Conservation (phyloP, 371 early-diverging fungal species). For the Circinella umbellata region DNA sequence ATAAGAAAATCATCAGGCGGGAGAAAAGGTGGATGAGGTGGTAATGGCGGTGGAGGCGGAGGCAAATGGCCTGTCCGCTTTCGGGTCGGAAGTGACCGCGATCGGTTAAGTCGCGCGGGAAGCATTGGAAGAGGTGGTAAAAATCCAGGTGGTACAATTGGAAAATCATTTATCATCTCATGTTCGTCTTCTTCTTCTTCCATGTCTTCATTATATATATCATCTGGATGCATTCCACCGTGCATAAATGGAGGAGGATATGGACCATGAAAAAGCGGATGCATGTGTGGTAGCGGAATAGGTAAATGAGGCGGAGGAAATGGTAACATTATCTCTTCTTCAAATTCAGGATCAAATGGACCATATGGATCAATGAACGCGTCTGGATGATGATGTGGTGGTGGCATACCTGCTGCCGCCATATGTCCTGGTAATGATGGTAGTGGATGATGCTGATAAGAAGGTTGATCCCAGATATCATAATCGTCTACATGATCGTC, state of each 20-base stretch:
- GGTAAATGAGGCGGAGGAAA: slow-evolving; percentile 9
- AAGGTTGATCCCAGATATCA: not conserved
- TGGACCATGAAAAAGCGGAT: too few relatives aligned
- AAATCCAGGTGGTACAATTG: slow-evolving; percentile 9
- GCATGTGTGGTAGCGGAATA: not conserved
- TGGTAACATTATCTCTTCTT: slow-evolving; percentile 1
- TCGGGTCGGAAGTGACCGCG: slow-evolving; percentile 12
- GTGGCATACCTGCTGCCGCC: not conserved
- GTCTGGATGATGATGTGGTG: slow-evolving; percentile 5
- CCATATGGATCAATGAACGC: slow-evolving; percentile 5
- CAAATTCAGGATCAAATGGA: not conserved
- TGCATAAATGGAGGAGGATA: not conserved
- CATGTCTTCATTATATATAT: not conserved
- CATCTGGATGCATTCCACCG: not conserved
- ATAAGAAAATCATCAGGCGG: too few relatives aligned
- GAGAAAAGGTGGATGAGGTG: not conserved
- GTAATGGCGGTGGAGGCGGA: not conserved
- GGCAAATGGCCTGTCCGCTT: not conserved
- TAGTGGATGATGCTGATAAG: not conserved
- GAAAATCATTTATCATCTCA: not conserved
- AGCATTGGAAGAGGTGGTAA: slow-evolving; percentile 12
- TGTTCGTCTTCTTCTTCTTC: not conserved
- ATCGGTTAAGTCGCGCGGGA: slow-evolving; percentile 1
- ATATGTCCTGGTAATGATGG: not conserved
- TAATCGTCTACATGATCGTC: not conserved